Percentiles rank a stretch among this genome's conserved stretches.
phyloP scores from a whole-genome alignment of 345 rosid species.

The Microcos paniculata region DNA sequence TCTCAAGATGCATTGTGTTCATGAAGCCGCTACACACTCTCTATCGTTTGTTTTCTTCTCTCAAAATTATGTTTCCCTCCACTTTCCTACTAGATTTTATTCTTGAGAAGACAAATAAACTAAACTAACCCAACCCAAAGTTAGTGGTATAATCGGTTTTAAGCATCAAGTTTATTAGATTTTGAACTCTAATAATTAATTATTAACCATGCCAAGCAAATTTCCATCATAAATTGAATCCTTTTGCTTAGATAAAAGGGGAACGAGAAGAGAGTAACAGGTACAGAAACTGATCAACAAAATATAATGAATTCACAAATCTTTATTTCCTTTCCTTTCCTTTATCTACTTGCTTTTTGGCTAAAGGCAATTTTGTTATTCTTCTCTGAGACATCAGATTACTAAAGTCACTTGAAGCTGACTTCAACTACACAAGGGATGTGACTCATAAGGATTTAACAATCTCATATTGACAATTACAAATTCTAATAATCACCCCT shows the following conservation, averaged over 20 bases:
- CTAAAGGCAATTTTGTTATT: background rate
- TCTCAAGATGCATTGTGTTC: constrained; percentile 7
- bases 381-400: background rate
- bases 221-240: background rate
- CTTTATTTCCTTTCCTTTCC: background rate
- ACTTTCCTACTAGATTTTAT: background rate
- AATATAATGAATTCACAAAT: background rate
- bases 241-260: background rate
- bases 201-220: background rate
- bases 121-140: background rate
- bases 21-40: background rate
- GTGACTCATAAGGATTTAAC: background rate
- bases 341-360: background rate
- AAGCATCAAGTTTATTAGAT: background rate
- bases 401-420: constrained; percentile 1
- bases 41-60: background rate
- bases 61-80: background rate
- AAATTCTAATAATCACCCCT: background rate
- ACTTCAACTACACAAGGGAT: background rate
- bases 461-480: background rate
- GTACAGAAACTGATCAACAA: background rate
- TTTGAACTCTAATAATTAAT: background rate
- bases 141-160: background rate
- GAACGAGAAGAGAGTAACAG: background rate
- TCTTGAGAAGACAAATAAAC: background rate